Conservation (phyloP, 2,329 filamentous ascomycete genomes). For the Penicillium freii region DNA sequence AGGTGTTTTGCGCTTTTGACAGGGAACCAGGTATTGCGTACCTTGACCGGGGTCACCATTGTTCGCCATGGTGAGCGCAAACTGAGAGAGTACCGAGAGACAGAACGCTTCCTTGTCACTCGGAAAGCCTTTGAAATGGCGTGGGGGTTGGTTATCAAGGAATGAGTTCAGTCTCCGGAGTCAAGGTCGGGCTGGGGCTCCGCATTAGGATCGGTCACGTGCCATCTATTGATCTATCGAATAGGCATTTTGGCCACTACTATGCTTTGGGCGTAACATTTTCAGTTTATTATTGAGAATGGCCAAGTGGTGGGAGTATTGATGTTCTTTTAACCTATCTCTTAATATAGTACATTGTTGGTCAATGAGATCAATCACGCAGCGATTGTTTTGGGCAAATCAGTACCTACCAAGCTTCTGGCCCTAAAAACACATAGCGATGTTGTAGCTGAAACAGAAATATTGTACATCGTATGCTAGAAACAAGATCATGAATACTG, state of each 20-base stretch:
- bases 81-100: slow-evolving; percentile 4
- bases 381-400: background rate
- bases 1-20: slow-evolving; percentile 7
- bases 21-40: slow-evolving; percentile 21
- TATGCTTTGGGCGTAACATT: background rate
- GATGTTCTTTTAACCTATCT: background rate
- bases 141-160: slow-evolving; percentile 1
- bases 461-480: slow-evolving; percentile 6
- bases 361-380: background rate
- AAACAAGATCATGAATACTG: slow-evolving; percentile 20
- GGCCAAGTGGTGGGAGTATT: background rate
- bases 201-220: slow-evolving; percentile 28
- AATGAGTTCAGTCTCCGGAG: slow-evolving; percentile 14
- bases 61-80: slow-evolving; percentile 33
- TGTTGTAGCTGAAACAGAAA: background rate
- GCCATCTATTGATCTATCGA: slow-evolving; percentile 4
- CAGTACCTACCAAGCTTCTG: slow-evolving; percentile 1
- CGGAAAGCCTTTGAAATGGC: background rate
- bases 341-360: background rate
- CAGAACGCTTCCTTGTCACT: slow-evolving; percentile 3
- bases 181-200: slow-evolving; percentile 28
- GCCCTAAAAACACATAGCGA: background rate
- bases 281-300: background rate
- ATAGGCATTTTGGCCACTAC: background rate
- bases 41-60: slow-evolving; percentile 38